phyloP scores from a whole-genome alignment of 108 stramenopile genomes.

The Conticribra guillardii region DNA sequence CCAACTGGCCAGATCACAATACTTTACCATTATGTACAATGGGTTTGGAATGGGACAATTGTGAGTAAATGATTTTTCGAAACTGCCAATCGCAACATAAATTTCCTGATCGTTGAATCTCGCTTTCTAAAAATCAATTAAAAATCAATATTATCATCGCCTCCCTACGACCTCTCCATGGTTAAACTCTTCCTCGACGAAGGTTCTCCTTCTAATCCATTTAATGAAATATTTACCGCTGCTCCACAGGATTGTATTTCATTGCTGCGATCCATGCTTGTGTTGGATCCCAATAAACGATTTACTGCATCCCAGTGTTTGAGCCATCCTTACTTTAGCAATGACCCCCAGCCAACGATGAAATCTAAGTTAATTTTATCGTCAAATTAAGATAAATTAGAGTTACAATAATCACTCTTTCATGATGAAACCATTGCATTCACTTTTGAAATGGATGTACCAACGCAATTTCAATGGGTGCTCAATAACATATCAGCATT shows the following conservation, averaged over 20 bases:
- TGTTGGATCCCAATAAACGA: conserved; percentile 86
- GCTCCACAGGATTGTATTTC: conserved; percentile 88
- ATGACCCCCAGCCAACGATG: conserved; percentile 87
- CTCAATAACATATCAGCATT: too few species aligned
- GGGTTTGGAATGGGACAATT: conserved; percentile 81
- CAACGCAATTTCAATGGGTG: too few species aligned
- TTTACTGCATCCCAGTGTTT: conserved; percentile 82
- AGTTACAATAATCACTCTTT: too few species aligned
- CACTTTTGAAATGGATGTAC: too few species aligned
- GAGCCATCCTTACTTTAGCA: conserved; percentile 88
- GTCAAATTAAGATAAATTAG: conserved; percentile 31
- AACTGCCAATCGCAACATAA: too few species aligned
- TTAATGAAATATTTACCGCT: conserved; percentile 89
- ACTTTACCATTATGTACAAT: conserved; percentile 75
- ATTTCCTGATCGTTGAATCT: too few species aligned
- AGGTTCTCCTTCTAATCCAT: conserved; percentile 79
- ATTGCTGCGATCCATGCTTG: conserved; percentile 77
- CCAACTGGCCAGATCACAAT: conserved; percentile 87
- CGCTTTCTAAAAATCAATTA: too few species aligned
- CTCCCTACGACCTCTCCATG: too few species aligned
- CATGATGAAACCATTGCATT: too few species aligned
- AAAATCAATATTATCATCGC: too few species aligned
- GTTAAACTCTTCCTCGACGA: too few species aligned
- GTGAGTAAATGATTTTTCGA: too few species aligned
- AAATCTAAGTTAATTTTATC: conserved; percentile 77